A percentile compares a stretch with the other conserved stretches of the same genome.
These are phyloP conservation scores for Trichosporon sp. DNA, from an alignment of 1,284 basidiomycete genomes.

Conservation along the genomic window DNA sequence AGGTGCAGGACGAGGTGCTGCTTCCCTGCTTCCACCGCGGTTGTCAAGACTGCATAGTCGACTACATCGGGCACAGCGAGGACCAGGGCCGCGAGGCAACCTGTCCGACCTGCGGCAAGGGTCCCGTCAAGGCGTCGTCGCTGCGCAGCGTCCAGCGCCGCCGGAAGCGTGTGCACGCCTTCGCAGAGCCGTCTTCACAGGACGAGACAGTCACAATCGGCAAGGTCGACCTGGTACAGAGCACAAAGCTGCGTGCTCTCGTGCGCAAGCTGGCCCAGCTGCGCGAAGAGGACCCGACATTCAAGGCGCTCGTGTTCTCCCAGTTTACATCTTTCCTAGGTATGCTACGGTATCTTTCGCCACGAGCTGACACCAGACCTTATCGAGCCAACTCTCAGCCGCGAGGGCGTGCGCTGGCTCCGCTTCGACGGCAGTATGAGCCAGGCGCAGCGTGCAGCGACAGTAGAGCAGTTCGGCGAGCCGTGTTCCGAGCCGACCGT, in stretches of 20 bases:
- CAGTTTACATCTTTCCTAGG: constrained; percentile 64
- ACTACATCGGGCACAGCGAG: constrained; percentile 45
- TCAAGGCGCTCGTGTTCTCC: constrained; percentile 82
- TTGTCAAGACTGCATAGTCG: constrained; percentile 51
- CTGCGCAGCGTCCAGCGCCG: constrained; percentile 39
- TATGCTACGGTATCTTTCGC: constrained; percentile 12
- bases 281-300: constrained; percentile 58
- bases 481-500: constrained; percentile 65
- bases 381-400: constrained; percentile 68
- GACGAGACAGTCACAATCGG: constrained; percentile 53
- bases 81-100: constrained; percentile 41
- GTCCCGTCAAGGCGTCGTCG: constrained; percentile 32
- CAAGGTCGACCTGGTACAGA: constrained; percentile 76
- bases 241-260: constrained; percentile 57
- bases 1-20: constrained; percentile 56
- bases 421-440: constrained; percentile 94
- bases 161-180: constrained; percentile 43
- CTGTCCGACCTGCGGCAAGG: constrained; percentile 44
- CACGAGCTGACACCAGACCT: constrained; percentile 52
- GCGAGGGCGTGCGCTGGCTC: constrained; percentile 66
- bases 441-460: constrained; percentile 69
- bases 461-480: constrained; percentile 68
- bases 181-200: constrained; percentile 16
- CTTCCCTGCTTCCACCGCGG: constrained; percentile 75
- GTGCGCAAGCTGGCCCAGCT: constrained; percentile 39